Evolutionary conservation across 768 basidiomycete genomes (phyloP), one percentile per base, ranked within the genome.

Genomic region (Pilatotrama ljubarskyi): DNA sequence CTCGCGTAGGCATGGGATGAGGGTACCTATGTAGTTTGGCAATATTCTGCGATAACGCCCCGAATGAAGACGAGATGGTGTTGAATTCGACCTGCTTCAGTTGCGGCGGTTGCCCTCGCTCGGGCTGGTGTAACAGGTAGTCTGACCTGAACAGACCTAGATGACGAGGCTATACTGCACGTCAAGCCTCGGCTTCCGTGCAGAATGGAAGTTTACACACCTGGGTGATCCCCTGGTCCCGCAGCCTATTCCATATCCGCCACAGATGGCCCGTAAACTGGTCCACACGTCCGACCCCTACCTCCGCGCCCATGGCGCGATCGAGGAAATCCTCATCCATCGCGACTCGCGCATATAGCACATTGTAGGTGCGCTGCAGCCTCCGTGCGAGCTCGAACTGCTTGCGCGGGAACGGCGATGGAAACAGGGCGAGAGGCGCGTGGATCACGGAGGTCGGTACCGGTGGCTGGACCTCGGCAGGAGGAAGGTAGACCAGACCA

Each of bases 31-130:
- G 96, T 70, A 98, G 72, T 22, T 84, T 82, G 3, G 88, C 79
- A 10, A 80, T 77, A 37, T 78, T 80, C 62, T 90, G 78, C 0
- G 91, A 91, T 14, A 98, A 78, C 1, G 86, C 69, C 0, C 94
- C 96, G 71, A 98, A 96, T 0, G 94, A 95, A 0, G 88, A 84
- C 2, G 95, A 93, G 63, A 98, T 95, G 9, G 96, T 97, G 70
- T 99, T 99, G 76, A 98, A 97, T 72, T 99, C 96, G 41, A 98
- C 96, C 74, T 99, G 96, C 71, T 95, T 96, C 63, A 99, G 73
- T 6, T 76, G 73, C 14, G 78, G 67, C 3, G 77, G 69, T 26
- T 75, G 70, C 29, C 68, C 69, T 4, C 65, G 60, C 0, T 66
- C 64, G 2, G 78, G 78, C 8, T 78, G 73, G 65, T 99, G 93